Conservation (phyloP, 208 protist genomes). For the Crithidia brevicula region DNA sequence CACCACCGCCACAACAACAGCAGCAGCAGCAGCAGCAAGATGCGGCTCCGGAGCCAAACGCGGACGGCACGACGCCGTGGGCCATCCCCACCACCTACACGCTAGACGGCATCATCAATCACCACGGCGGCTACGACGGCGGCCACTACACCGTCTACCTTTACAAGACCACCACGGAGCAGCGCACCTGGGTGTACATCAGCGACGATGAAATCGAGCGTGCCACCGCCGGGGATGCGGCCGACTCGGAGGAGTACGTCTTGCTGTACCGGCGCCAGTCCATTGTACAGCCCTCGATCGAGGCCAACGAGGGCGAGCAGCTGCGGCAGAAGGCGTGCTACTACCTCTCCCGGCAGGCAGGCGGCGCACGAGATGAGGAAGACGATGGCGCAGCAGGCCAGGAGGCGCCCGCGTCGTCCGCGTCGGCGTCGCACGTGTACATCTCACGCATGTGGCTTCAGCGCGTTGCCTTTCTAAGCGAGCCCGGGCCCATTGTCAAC, state of each 20-base stretch:
- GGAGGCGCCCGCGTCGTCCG: not conserved
- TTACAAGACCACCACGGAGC: constrained; percentile 52
- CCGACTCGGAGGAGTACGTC: constrained; percentile 85
- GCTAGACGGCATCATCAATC: constrained; percentile 80
- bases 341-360: constrained; percentile 39
- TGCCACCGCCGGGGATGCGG: constrained; percentile 47
- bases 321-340: constrained; percentile 69
- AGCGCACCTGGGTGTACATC: constrained; percentile 71
- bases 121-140: constrained; percentile 80
- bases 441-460: constrained; percentile 87
- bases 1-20: not conserved
- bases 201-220: constrained; percentile 72
- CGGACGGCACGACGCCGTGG: constrained; percentile 7
- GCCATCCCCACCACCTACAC: constrained; percentile 73
- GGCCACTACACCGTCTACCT: constrained; percentile 90
- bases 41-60: not conserved
- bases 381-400: not conserved
- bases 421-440: constrained; percentile 39
- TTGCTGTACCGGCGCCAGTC: constrained; percentile 86
- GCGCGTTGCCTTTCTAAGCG: constrained; percentile 71
- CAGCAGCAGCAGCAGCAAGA: not conserved
- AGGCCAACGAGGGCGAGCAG: constrained; percentile 27
- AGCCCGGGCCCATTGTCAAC: constrained; percentile 87
- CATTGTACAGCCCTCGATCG: constrained; percentile 33
- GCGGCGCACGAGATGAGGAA: not conserved